Evolutionary conservation across 2,329 filamentous ascomycete species (phyloP).

Genomic region (Boeremia lycopersici): DNA sequence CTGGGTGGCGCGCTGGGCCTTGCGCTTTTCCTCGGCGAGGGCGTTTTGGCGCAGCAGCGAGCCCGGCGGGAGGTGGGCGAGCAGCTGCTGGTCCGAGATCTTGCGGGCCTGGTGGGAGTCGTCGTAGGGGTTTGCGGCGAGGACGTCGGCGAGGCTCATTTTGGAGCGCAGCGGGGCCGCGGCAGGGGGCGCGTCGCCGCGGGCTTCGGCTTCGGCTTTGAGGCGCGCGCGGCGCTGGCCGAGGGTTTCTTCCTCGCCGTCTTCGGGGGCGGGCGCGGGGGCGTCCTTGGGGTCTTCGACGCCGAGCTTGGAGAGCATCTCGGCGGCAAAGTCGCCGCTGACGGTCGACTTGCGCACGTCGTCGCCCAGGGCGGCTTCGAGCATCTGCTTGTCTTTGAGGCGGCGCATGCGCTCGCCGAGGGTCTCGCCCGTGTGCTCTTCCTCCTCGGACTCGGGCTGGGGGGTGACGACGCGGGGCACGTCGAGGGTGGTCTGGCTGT

Average conservation of each 20-base stretch:
- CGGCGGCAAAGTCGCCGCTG: constrained; percentile 69
- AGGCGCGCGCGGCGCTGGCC: constrained; percentile 77
- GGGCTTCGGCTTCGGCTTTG: constrained; percentile 70
- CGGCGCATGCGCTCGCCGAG: constrained; percentile 69
- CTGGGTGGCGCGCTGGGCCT: constrained; percentile 43
- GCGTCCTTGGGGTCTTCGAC: constrained; percentile 33
- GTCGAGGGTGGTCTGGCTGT: constrained; percentile 34
- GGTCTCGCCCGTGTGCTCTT: constrained; percentile 63
- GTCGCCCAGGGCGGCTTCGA: constrained; percentile 49
- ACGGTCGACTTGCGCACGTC: constrained; percentile 58
- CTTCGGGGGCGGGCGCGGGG: constrained; percentile 21
- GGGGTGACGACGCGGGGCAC: constrained; percentile 37
- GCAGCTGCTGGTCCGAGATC: constrained; percentile 43
- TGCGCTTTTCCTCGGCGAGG: constrained; percentile 44
- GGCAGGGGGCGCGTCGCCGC: constrained; percentile 36
- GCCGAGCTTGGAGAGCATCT: constrained; percentile 63
- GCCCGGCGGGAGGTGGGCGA: constrained; percentile 45
- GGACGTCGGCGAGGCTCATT: constrained; percentile 66
- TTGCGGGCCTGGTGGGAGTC: constrained; percentile 42
- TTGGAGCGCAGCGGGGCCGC: constrained; percentile 48
- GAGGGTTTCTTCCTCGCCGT: constrained; percentile 73
- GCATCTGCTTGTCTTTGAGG: constrained; percentile 64
- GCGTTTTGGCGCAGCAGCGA: constrained; percentile 51
- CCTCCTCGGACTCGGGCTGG: constrained; percentile 39
- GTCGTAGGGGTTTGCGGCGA: constrained; percentile 60